These are phyloP conservation scores for Cladosporium austrohemisphaericum DNA, from an alignment of 2,329 filamentous ascomycete genomes.

Conservation along the genomic window DNA sequence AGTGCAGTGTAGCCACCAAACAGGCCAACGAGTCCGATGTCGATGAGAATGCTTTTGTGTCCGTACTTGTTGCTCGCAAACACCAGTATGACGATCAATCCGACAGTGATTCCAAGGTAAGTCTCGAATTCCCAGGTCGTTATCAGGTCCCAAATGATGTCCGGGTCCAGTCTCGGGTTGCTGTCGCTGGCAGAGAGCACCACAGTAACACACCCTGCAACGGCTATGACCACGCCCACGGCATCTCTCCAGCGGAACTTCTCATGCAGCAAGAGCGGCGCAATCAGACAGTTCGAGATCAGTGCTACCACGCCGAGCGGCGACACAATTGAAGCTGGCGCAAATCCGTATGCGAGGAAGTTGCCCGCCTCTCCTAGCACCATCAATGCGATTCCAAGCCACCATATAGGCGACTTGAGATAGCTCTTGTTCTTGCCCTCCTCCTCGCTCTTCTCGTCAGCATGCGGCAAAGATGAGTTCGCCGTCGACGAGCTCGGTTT, in stretches of 20 bases:
- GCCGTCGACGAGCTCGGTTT: slow-evolving; percentile 36
- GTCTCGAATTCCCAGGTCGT: slow-evolving; percentile 85
- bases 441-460: slow-evolving; percentile 34
- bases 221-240: slow-evolving; percentile 80
- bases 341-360: slow-evolving; percentile 95
- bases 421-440: slow-evolving; percentile 63
- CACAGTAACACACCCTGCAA: slow-evolving; percentile 84
- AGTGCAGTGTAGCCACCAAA: slow-evolving; percentile 98
- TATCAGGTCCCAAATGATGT: slow-evolving; percentile 86
- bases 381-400: slow-evolving; percentile 89
- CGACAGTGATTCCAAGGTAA: slow-evolving; percentile 74
- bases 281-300: slow-evolving; percentile 95
- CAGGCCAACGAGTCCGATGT: slow-evolving; percentile 85
- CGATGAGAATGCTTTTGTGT: slow-evolving; percentile 81
- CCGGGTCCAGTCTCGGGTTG: slow-evolving; percentile 85
- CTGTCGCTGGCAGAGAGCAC: slow-evolving; percentile 86
- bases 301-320: slow-evolving; percentile 94
- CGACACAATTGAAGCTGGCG: slow-evolving; percentile 94
- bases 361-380: slow-evolving; percentile 91
- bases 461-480: slow-evolving; percentile 17
- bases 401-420: slow-evolving; percentile 91
- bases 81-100: slow-evolving; percentile 72
- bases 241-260: slow-evolving; percentile 79
- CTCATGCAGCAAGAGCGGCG: slow-evolving; percentile 90
- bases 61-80: slow-evolving; percentile 80